Evolutionary conservation across 1,284 basidiomycete species (phyloP).

Genomic region (Retiboletus fuscus): DNA sequence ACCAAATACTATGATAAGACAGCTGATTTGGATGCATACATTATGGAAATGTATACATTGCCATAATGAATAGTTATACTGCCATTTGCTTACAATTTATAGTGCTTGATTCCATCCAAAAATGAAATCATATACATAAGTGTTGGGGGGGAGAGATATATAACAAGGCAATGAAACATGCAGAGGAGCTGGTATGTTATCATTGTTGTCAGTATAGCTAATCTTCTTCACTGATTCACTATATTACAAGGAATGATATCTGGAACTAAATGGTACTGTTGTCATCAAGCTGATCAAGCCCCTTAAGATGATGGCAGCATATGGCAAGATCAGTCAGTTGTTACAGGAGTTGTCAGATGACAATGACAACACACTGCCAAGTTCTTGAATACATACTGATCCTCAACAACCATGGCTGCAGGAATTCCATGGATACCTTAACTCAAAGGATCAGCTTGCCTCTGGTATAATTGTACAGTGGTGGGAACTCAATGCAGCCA

Average conservation of each 20-base stretch:
- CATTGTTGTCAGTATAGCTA: background rate
- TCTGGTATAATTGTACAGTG: background rate
- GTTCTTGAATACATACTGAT: background rate
- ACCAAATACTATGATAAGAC: no score
- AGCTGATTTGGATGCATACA: no score
- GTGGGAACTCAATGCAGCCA: background rate
- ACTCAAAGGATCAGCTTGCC: background rate
- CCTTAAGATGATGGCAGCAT: background rate
- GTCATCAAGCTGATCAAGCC: background rate
- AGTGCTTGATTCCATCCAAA: slow-evolving; percentile 16
- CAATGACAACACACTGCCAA: background rate
- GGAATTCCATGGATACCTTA: slow-evolving; percentile 1
- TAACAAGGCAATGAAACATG: slow-evolving; percentile 8
- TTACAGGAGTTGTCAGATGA: background rate
- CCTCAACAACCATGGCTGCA: background rate
- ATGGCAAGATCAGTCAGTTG: background rate
- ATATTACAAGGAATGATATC: slow-evolving; percentile 5
- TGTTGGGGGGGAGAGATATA: slow-evolving; percentile 30
- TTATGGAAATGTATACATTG: no score
- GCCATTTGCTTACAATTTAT: no score
- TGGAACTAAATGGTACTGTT: slow-evolving; percentile 12
- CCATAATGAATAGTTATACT: no score
- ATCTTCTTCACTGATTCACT: background rate
- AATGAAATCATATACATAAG: slow-evolving; percentile 31
- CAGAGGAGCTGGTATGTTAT: slow-evolving; percentile 7